Conservation (phyloP, 768 basidiomycete species). For the Cystofilobasidium capitatum region DNA sequence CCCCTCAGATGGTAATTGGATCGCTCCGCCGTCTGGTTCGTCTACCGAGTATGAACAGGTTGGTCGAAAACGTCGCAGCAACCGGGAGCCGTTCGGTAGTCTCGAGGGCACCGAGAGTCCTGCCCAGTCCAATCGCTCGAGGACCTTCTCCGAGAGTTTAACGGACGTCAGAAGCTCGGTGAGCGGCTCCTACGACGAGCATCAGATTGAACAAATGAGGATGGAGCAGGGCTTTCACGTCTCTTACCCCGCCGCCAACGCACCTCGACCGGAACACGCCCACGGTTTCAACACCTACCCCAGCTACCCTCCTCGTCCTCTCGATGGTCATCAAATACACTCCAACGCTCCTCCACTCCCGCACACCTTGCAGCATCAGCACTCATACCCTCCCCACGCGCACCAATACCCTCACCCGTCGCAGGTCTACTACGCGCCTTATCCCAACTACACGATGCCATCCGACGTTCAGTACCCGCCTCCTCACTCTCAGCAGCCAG, state of each 20-base stretch:
- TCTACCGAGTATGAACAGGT: not conserved
- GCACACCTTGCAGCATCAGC: too few relatives aligned
- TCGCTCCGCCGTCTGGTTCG: not conserved
- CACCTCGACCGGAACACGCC: not conserved
- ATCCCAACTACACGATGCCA: constrained; percentile 8
- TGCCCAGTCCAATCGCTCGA: not conserved
- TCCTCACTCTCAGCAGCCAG: not conserved
- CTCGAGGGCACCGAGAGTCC: not conserved
- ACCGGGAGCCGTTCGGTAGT: not conserved
- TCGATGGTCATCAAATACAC: not conserved
- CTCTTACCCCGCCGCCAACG: not conserved
- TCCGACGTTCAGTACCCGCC: not conserved
- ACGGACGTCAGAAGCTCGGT: not conserved
- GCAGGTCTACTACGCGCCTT: constrained; percentile 10
- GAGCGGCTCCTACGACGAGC: not conserved
- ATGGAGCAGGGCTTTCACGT: not conserved
- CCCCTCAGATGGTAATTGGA: not conserved
- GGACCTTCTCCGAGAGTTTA: not conserved
- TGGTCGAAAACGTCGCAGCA: not conserved
- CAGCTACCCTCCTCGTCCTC: not conserved
- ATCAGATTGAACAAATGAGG: not conserved
- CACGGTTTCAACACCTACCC: not conserved
- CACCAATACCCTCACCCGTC: not conserved
- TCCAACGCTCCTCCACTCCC: not conserved
- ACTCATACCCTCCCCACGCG: not conserved